A percentile compares a stretch with the other conserved stretches of the same genome.
Conservation (phyloP, 2,329 filamentous ascomycete species). For the Nigrospora oryzae region DNA sequence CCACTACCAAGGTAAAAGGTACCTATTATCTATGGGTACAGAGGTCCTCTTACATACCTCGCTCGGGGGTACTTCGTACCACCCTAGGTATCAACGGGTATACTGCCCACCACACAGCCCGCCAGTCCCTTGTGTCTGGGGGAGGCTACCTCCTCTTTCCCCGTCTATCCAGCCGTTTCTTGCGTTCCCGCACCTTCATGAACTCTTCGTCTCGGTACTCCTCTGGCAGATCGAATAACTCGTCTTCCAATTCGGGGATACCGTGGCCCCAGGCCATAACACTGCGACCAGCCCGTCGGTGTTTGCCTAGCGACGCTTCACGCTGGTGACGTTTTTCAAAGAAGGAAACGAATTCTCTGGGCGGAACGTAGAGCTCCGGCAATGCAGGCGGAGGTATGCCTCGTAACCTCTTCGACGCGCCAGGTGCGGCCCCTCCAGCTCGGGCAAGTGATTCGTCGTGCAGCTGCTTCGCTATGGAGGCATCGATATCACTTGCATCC, state of each 20-base stretch:
- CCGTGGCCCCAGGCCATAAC: constrained; percentile 74
- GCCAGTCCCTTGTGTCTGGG: too few species aligned
- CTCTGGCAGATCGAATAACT: constrained; percentile 67
- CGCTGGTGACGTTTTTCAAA: constrained; percentile 74
- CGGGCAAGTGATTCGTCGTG: constrained; percentile 54
- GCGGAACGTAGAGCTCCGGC: constrained; percentile 27
- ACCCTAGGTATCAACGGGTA: too few species aligned
- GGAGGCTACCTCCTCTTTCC: constrained; percentile 30
- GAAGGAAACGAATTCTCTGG: constrained; percentile 74
- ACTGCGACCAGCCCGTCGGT: constrained; percentile 60
- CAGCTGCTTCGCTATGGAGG: constrained; percentile 64
- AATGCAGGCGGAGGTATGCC: constrained; percentile 16
- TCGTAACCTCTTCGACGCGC: constrained; percentile 10
- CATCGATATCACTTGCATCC: constrained; percentile 63
- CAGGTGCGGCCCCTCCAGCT: constrained; percentile 10
- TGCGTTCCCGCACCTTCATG: constrained; percentile 51
- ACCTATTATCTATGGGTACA: too few species aligned
- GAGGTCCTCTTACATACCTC: too few species aligned
- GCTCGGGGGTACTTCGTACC: too few species aligned
- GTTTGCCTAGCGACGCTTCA: constrained; percentile 64
- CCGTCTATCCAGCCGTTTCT: constrained; percentile 51
- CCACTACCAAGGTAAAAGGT: too few species aligned
- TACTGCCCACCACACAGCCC: too few species aligned
- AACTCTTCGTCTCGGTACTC: constrained; percentile 51
- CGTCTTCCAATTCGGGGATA: constrained; percentile 62